Evolutionary conservation across 2,329 filamentous ascomycete genomes (phyloP).

Genomic region (Berkeleyomyces rouxiae): DNA sequence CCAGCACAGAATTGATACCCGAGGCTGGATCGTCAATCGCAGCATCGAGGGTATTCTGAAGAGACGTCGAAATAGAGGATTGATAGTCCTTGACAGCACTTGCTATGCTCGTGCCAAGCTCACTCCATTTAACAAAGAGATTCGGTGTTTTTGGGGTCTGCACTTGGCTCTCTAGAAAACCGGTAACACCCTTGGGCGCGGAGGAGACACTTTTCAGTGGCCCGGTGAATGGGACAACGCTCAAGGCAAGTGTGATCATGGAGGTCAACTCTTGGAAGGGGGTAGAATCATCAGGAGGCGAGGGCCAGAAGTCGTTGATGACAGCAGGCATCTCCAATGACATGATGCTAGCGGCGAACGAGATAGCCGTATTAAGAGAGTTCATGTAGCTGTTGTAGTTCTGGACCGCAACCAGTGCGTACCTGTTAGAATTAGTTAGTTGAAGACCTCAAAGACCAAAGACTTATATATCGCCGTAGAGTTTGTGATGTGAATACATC

Average conservation of each 20-base stretch:
- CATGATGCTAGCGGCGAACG: slow-evolving; percentile 13
- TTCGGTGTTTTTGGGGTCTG: background rate
- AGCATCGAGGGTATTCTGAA: slow-evolving; percentile 12
- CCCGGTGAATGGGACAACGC: slow-evolving; percentile 11
- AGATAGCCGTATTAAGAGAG: slow-evolving; percentile 13
- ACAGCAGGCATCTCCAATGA: slow-evolving; percentile 10
- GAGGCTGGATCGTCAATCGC: slow-evolving; percentile 4
- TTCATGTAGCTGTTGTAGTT: slow-evolving; percentile 14
- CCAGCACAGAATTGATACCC: slow-evolving; percentile 8
- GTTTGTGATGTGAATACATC: too few relatives aligned
- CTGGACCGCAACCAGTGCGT: slow-evolving; percentile 11
- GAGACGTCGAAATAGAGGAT: background rate
- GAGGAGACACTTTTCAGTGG: background rate
- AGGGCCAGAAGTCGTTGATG: slow-evolving; percentile 11
- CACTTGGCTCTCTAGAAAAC: slow-evolving; percentile 1
- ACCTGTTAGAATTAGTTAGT: background rate
- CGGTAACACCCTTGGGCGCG: background rate
- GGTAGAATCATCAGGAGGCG: slow-evolving; percentile 12
- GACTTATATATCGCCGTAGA: background rate
- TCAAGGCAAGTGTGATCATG: slow-evolving; percentile 6
- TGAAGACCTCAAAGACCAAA: too few relatives aligned
- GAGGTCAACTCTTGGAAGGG: slow-evolving; percentile 7
- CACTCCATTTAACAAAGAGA: slow-evolving; percentile 5
- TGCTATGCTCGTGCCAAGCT: slow-evolving; percentile 5
- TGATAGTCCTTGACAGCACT: slow-evolving; percentile 10